Base-by-base conservation (phyloP, 345 rosid species). In the Gossypium arboreum region DNA sequence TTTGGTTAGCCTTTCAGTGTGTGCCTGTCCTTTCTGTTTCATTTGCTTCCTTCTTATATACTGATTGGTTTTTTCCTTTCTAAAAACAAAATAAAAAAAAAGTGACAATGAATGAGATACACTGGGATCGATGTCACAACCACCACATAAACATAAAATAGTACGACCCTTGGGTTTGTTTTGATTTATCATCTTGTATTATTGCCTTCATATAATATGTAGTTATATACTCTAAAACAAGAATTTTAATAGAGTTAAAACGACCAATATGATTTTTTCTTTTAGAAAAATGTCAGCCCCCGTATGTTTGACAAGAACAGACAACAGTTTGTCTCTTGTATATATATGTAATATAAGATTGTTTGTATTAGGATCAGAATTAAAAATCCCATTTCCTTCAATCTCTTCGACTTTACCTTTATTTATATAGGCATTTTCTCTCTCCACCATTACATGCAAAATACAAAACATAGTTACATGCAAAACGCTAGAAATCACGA, bases 401-500 rank as follows among this genome's bases (percentile, higher is more conserved):
- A 34, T 25, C 63, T 25, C 64, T 50, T 48, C 44, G 72, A 39
- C 3, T 60, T 60, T 60, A 25, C 69, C 72, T 79, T 75, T 65
- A 41, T 43, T 59, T 57, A 16, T 50, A 66, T 62, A 50, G 69
- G 55, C 41, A 61, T 51, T 69, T 10, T 69, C 12, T 51, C 60
- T 70, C 48, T 29, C 73, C 73, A 52, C 61, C 11, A 29, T 29
- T 48, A 70, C 61, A 70, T 70, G 73, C 73, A 69, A 27, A 29
- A 52, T 72, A 76, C 58, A 71, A 58, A 34, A 81, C 78, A 77
- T 45, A 75, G 59, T 75, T 76, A 55, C 84, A 84, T 79, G 85
- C 84, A 81, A 82, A 34, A 56, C 20, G 60, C 60, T 11, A 56
- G 73, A 84, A 71, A 76, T 75, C 83, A 80, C 81, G 83, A 83